Evolutionary conservation across 805 yeast genomes (phyloP).

Genomic region (Spathaspora girioi): DNA sequence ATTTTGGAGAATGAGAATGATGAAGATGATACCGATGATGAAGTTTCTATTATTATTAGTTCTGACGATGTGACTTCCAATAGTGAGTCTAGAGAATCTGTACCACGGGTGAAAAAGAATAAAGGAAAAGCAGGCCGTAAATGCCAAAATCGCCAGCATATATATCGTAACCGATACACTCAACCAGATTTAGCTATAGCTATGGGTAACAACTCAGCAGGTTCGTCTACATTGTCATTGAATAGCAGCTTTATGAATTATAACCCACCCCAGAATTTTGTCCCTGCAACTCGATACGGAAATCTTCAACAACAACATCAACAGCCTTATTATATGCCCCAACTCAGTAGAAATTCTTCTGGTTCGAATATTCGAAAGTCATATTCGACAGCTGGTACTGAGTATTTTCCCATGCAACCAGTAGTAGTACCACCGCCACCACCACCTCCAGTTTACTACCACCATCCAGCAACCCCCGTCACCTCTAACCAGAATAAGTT

Average conservation of each 20-base stretch:
- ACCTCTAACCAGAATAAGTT: background rate
- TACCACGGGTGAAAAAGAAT: background rate
- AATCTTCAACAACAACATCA: background rate
- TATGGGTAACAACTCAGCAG: slow-evolving; percentile 12
- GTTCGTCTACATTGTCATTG: slow-evolving; percentile 17
- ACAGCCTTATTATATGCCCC: slow-evolving; percentile 6
- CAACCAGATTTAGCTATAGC: slow-evolving; percentile 21
- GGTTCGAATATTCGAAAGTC: background rate
- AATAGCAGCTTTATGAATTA: slow-evolving; percentile 8
- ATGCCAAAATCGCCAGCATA: slow-evolving; percentile 4
- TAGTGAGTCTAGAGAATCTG: slow-evolving; percentile 8
- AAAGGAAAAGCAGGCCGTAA: background rate
- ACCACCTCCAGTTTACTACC: slow-evolving; percentile 1
- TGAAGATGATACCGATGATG: slow-evolving; percentile 28
- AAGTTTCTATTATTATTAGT: slow-evolving; percentile 35
- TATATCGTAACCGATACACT: slow-evolving; percentile 13
- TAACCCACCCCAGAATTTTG: slow-evolving; percentile 6
- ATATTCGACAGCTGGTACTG: background rate
- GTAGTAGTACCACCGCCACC: background rate
- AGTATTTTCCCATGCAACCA: background rate
- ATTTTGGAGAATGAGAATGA: slow-evolving; percentile 15
- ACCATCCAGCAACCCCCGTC: background rate
- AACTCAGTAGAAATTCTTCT: slow-evolving; percentile 8
- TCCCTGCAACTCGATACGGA: background rate
- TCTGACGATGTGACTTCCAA: slow-evolving; percentile 23